Base-by-base conservation (phyloP, 1,284 basidiomycete genomes). In the Papiliotrema terrestris region DNA sequence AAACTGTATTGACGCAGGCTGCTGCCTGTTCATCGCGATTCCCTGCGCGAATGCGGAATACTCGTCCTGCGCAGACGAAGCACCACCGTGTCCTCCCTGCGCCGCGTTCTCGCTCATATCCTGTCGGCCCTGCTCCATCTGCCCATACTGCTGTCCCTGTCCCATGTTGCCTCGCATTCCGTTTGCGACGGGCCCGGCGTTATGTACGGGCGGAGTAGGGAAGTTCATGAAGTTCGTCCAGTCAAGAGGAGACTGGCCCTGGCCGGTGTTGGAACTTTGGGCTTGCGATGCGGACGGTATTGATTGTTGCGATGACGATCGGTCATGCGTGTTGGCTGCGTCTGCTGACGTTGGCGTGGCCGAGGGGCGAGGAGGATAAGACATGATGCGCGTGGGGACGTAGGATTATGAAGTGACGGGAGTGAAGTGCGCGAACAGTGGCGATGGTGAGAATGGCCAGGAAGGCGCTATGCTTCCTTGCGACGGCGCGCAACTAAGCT, bases 211-310 rank as follows among this genome's bases (percentile, higher is more conserved):
- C 8, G 72, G 67, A 2, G 72, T 68, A 13, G 66, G 63, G 45
- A 72, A 71, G 22, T 67, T 67, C 51, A 73, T 63, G 48, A 63
- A 73, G 42, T 61, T 66, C 8, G 65, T 54, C 62, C 71, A 65
- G 52, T 73, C 72, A 13, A 73, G 56, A 8, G 71, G 69, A 23
- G 65, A 67, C 22, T 55, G 51, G 14, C 44, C 42, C 35, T n/a
- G 42, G 15, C 49, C 42, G 15, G 35, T 4, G 11, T 35, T 19
- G 39, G 49, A 32, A 11, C 29, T 32, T 11, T 32, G 29, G 29
- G 29, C 29, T 32, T 32, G 29, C 29, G 29, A 32, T 32, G 29
- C 29, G 29, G 29, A 32, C 29, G 36, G 23, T 37, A 23, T 36
- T 44, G 44, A 25, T n/a, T 37, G 25, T 8, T 23, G 49, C 5